Evolutionary conservation across 768 basidiomycete genomes (phyloP).

Genomic region (Peribolospora kevripleyi): DNA sequence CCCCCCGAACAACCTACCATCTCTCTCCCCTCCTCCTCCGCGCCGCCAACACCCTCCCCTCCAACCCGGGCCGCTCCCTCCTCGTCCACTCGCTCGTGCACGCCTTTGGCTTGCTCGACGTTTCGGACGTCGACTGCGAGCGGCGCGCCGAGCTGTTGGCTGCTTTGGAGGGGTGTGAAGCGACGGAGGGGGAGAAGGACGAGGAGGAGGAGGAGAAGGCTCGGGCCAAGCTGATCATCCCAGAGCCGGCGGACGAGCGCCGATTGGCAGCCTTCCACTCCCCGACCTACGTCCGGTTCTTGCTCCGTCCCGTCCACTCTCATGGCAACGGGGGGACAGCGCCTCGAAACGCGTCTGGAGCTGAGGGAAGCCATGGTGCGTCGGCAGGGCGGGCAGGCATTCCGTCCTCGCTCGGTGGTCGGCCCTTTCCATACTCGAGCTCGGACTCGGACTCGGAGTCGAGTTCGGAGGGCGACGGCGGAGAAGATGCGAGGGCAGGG

Average conservation of each 20-base stretch:
- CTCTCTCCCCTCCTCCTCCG: slow-evolving; percentile 1
- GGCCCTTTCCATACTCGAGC: neutral
- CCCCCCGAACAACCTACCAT: slow-evolving; percentile 8
- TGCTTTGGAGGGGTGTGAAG: too few relatives aligned
- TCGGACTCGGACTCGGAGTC: neutral
- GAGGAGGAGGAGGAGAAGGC: neutral
- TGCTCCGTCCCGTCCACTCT: slow-evolving; percentile 21
- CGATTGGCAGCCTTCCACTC: slow-evolving; percentile 48
- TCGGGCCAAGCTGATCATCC: slow-evolving; percentile 26
- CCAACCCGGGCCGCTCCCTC: slow-evolving; percentile 12
- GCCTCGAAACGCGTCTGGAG: neutral
- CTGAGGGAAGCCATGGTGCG: neutral
- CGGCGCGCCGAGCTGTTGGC: too few relatives aligned
- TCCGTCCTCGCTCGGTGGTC: neutral
- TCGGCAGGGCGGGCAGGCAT: neutral
- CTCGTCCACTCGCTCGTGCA: slow-evolving; percentile 12
- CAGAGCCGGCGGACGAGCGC: slow-evolving; percentile 30
- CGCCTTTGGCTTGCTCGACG: slow-evolving; percentile 9
- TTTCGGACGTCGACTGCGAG: neutral
- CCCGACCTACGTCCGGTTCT: slow-evolving; percentile 40
- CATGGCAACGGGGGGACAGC: neutral
- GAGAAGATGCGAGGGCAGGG: neutral
- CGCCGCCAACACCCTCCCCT: slow-evolving; percentile 20
- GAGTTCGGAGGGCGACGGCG: neutral
- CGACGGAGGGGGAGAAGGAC: neutral